Evolutionary conservation across 108 stramenopile genomes (phyloP).

Genomic region (Pseudonitzschia delicatissima): DNA sequence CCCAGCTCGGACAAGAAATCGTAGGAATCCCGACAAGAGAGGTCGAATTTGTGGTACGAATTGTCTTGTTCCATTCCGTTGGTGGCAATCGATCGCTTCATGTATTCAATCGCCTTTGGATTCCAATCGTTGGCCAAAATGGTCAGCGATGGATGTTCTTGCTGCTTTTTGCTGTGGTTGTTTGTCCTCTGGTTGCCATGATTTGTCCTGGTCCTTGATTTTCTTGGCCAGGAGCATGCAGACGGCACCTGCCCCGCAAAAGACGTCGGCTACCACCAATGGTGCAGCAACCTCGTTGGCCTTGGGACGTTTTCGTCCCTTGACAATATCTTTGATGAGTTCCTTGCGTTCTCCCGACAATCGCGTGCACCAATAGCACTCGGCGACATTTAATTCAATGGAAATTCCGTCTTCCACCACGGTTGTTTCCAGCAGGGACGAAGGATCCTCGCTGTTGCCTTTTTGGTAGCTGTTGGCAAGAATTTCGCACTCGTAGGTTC

Average conservation of each 20-base stretch:
- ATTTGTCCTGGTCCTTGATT: constrained; percentile 24
- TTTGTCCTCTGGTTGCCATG: constrained; percentile 2
- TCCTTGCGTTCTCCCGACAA: constrained; percentile 85
- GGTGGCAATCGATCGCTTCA: constrained; percentile 8
- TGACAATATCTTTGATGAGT: constrained; percentile 54
- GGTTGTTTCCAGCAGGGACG: constrained; percentile 39
- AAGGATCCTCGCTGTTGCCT: background rate
- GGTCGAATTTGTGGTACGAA: constrained; percentile 11
- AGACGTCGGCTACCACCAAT: constrained; percentile 83
- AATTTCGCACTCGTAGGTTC: constrained; percentile 92
- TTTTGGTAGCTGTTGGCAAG: constrained; percentile 45
- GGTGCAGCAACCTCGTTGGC: background rate
- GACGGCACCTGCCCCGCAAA: constrained; percentile 96
- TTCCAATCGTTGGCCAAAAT: constrained; percentile 91
- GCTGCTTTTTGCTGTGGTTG: background rate
- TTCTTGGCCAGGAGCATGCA: constrained; percentile 70
- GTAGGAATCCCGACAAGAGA: constrained; percentile 71
- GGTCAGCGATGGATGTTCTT: background rate
- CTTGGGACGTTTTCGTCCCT: background rate
- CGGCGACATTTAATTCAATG: constrained; percentile 84
- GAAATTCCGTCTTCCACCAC: constrained; percentile 77
- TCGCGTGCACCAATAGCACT: constrained; percentile 96
- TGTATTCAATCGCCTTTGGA: constrained; percentile 59
- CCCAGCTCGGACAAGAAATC: constrained; percentile 79
- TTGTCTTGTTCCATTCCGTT: constrained; percentile 13